Percentiles rank a stretch among this genome's conserved stretches.
These are phyloP conservation scores for Malus hybrid DNA, from an alignment of 331 rosid genomes.

Conservation along the genomic window DNA sequence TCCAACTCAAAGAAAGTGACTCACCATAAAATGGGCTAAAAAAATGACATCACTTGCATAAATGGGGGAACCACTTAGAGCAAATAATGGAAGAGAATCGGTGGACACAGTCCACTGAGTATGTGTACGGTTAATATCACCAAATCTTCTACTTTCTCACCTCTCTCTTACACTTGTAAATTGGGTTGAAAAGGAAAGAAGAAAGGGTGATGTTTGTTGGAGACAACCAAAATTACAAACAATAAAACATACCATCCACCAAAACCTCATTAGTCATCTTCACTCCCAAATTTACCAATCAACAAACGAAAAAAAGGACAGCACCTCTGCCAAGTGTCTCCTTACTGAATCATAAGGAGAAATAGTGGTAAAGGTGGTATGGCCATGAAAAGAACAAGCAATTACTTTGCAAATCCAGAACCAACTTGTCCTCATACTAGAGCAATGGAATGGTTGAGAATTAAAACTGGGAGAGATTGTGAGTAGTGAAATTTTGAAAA, in stretches of 20 bases:
- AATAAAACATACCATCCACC: constrained; percentile 1
- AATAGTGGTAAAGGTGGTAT: constrained; percentile 13
- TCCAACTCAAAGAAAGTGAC: constrained; percentile 11
- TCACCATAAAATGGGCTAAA: constrained; percentile 8
- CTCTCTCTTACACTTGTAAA: constrained; percentile 19
- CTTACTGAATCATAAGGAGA: background rate
- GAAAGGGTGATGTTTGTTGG: constrained; percentile 1
- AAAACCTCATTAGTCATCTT: constrained; percentile 12
- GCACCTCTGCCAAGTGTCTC: constrained; percentile 19
- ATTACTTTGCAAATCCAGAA: constrained; percentile 15
- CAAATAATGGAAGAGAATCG: constrained; percentile 26
- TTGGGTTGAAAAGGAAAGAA: background rate
- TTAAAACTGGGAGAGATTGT: constrained; percentile 8
- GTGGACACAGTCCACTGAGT: constrained; percentile 13
- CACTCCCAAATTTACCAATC: constrained; percentile 8
- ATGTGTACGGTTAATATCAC: constrained; percentile 10
- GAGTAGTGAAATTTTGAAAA: background rate
- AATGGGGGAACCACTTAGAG: constrained; percentile 25
- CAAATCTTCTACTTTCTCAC: constrained; percentile 12
- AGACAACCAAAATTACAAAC: constrained; percentile 9
- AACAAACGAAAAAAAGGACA: constrained; percentile 13
- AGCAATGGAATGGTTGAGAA: constrained; percentile 11
- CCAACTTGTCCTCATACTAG: background rate
- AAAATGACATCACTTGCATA: constrained; percentile 21
- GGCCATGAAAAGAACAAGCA: constrained; percentile 22